Base-by-base conservation (phyloP, 2,329 filamentous ascomycete species). In the Neopestalotiopsis clavispora region DNA sequence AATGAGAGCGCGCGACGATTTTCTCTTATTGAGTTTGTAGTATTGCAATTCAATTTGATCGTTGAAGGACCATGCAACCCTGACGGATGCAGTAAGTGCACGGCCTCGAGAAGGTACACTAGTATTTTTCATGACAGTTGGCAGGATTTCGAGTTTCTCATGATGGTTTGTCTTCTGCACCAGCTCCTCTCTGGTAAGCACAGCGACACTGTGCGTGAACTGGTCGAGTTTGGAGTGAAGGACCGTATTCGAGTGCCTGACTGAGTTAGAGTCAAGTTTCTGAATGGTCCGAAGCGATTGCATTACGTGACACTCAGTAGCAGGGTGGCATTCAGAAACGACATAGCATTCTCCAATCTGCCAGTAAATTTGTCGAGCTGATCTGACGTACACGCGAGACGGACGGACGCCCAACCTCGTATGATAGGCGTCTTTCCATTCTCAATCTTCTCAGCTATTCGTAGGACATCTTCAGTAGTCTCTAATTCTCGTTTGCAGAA, bases 361-460 rank as follows among this genome's bases (percentile, higher is more conserved):
- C 52, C 52, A n/a, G 52, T n/a, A 28, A 57, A 57, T n/a, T 57
- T 57, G 6, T 57, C 52, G 52, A 57, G 52, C 23, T 57, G 52
- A 28, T 57, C 52, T 28, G 52, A 57, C 52, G 52, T 57, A 57
- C 52, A 57, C 52, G 52, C 52, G 9, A 57, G 7, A 57, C 52
- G 52, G 17, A 57, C 52, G 52, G 52, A 57, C 20, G 52, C 52
- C 52, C 52, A 57, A n/a, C 52, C 52, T 57, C 52, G 52, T 20
- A 28, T 57, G 7, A 57, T 57, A 28, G 52, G 52, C 2, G 17
- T 57, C 52, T 57, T 57, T n/a, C 52, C 52, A 12, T 57, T 57
- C 52, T 57, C 52, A 57, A 57, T n/a, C 52, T 57, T 57, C 23
- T 57, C 52, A n/a, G n/a, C 52, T 57, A 57, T 57, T 3, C 52